phyloP scores from a whole-genome alignment of 108 stramenopile species.

The Fragilaria crotonensis region DNA sequence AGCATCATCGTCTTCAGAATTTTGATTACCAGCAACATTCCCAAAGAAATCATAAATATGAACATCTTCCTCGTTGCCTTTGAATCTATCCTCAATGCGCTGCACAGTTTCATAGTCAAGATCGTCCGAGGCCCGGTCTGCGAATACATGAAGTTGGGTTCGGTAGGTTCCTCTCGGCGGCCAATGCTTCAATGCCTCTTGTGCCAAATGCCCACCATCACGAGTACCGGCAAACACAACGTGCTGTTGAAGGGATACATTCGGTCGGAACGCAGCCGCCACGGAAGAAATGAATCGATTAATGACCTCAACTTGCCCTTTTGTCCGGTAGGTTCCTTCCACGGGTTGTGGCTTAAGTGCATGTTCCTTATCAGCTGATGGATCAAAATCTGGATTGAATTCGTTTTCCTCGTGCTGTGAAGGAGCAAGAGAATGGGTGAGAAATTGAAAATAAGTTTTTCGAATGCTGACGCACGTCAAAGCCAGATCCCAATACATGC shows the following conservation, averaged over 20 bases:
- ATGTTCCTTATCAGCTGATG: not conserved
- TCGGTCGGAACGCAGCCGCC: constrained; percentile 36
- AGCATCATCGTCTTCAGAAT: constrained; percentile 34
- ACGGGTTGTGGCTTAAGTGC: constrained; percentile 12
- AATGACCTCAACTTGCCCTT: constrained; percentile 43
- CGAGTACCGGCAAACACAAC: constrained; percentile 34
- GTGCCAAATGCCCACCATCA: constrained; percentile 46
- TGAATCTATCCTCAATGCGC: constrained; percentile 34
- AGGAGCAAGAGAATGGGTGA: too few species aligned
- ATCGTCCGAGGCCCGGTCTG: constrained; percentile 19
- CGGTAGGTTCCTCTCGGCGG: constrained; percentile 36
- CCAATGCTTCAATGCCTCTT: constrained; percentile 40
- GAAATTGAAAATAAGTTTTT: constrained; percentile 5
- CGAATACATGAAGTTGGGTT: constrained; percentile 39
- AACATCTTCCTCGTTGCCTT: constrained; percentile 21
- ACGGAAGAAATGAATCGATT: constrained; percentile 39
- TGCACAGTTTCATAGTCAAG: constrained; percentile 37
- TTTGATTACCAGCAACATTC: constrained; percentile 31
- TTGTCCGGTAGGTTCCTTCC: constrained; percentile 41
- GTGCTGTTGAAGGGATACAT: constrained; percentile 32
- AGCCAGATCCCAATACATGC: too few species aligned
- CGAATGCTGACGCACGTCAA: not conserved
- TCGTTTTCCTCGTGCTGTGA: constrained; percentile 40
- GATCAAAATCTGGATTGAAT: constrained; percentile 36
- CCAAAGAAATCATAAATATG: constrained; percentile 43